Evolutionary conservation across 2,329 filamentous ascomycete species (phyloP), one percentile per base, ranked within the genome.

Genomic region (Diaporthe citri): DNA sequence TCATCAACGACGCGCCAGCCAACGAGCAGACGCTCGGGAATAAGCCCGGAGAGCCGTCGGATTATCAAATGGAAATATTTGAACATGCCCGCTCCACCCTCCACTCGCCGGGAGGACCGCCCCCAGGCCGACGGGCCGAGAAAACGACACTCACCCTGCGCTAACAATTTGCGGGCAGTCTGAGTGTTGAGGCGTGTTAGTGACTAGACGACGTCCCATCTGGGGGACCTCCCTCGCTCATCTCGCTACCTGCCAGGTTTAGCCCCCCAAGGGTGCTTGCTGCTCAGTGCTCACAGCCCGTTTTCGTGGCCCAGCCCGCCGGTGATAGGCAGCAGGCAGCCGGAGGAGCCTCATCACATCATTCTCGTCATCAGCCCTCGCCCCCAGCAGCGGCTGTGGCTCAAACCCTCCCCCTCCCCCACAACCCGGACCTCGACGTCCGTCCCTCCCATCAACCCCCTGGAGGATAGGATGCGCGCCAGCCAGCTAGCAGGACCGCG

Each of bases 321-420:
- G 39, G 59, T 15, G 39, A n/a, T 41, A 62, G 59, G 59, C 59
- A 62, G 39, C 59, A 62, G 57, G 22, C 59, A 43, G 39, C 59
- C 34, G 31, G 34, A 55, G n/a, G 41, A 64, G 60, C 60, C 60
- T 48, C 60, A 64, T 64, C 60, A 64, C 43, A 46, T 64, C 60
- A 64, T 34, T 48, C 41, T 34, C 41, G 17, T 64, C 25, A 55
- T 13, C 25, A 25, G 22, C 34, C 17, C n/a, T 39, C 20, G 56
- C n/a, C 10, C 22, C 22, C 34, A 36, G 56, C 34, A 36, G 41
- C n/a, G 36, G 36, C 36, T 39, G 36, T 39, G 36, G 36, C 36
- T 12, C 48, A n/a, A 52, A 8, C 48, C 31, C 48, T 41, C 22
- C 62, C 46, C 46, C 64, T 41, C 64, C 64, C 64, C 64, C 64